Base-by-base conservation (phyloP, 257 asterid genomes). In the Forsythia viridissima region DNA sequence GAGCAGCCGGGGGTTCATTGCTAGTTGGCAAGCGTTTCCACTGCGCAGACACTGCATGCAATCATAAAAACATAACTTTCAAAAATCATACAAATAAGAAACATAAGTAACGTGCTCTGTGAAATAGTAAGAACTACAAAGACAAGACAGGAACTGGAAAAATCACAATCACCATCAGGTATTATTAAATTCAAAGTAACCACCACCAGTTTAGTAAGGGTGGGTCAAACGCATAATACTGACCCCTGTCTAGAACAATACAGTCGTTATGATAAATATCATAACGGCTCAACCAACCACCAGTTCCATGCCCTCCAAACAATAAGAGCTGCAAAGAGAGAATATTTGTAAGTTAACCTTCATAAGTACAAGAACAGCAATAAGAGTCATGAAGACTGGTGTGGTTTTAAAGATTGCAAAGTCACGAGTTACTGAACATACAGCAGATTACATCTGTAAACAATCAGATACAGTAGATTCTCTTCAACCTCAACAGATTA, bases 231-330 rank as follows among this genome's bases (percentile, higher is more conserved):
- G 38, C 46, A 77, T 24, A 79, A 44, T 41, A 85, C 93, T 81
- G 77, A 96, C 98, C 98, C 86, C 99, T 86, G 87, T 96, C 99
- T 55, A 96, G 80, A 85, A 96, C 96, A 83, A 96, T 83, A 84
- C 96, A 93, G 59, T 96, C 98, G 77, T 92, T 93, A 86, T 92
- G 85, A 86, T 96, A 96, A 73, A 96, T 82, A 83, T 96, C 99
- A 81, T 96, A 96, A 43, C 98, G 97, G 88, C 98, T 96, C 91
- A 96, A 83, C 98, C 99, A 96, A 84, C 98, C 99, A 79, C 99
- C 99, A 76, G 98, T 93, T 81, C 94, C 97, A 83, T 96, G 99
- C 84, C 99, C 99, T 82, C 99, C 98, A 88, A 96, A 96, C 87
- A 96, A 84, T 87, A 96, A 70, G 80, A 93, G 96, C 99, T 96